phyloP scores from a whole-genome alignment of 257 asterid genomes.

The Solanum appendiculatum region DNA sequence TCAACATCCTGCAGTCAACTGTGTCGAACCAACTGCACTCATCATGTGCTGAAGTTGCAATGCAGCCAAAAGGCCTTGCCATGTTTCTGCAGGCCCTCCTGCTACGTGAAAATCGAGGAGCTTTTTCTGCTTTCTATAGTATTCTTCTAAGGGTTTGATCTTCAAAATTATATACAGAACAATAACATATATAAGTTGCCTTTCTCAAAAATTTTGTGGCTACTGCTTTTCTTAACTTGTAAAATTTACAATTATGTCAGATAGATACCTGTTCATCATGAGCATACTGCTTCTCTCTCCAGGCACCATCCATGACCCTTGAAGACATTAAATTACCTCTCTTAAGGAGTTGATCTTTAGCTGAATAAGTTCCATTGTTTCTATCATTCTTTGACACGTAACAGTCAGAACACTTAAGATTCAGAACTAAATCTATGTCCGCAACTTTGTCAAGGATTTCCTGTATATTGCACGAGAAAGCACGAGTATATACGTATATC shows the following conservation, averaged over 20 bases:
- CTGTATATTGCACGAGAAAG: constrained; percentile 24
- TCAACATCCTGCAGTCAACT: constrained; percentile 44
- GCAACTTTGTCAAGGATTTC: constrained; percentile 73
- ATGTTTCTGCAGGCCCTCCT: constrained; percentile 61
- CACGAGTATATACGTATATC: not conserved
- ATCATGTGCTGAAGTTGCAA: constrained; percentile 70
- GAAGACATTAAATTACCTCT: constrained; percentile 29
- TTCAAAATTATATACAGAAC: constrained; percentile 7
- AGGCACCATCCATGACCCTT: constrained; percentile 17
- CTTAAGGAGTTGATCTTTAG: constrained; percentile 24
- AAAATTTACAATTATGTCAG: not conserved
- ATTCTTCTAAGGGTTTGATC: constrained; percentile 76
- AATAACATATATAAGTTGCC: not conserved
- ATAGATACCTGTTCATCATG: constrained; percentile 59
- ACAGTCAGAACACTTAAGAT: constrained; percentile 54
- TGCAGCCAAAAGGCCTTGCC: constrained; percentile 88
- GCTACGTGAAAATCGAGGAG: constrained; percentile 67
- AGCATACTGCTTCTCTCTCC: constrained; percentile 44
- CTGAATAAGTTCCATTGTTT: constrained; percentile 26
- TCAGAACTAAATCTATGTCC: constrained; percentile 77
- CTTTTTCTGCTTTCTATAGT: constrained; percentile 74
- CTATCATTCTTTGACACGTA: constrained; percentile 22
- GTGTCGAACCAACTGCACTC: constrained; percentile 35
- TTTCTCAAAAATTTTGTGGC: not conserved
- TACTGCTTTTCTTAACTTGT: not conserved